Base-by-base conservation (phyloP, 371 early-diverging fungal species). In the Funneliformis caledonium region DNA sequence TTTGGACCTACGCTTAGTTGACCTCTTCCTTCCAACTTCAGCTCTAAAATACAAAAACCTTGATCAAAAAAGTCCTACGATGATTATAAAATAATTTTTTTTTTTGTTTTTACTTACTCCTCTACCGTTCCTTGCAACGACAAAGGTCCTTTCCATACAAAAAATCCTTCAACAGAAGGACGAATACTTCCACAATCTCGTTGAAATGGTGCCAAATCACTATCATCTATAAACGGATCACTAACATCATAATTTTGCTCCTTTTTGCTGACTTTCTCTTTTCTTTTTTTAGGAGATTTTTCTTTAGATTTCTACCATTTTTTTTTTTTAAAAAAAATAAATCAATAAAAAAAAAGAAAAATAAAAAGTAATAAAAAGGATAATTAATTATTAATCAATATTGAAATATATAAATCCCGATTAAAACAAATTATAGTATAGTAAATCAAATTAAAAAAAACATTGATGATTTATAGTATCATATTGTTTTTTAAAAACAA, bases 171-270 rank as follows among this genome's bases (percentile, higher is more conserved):
- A 14, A 76, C 26, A 31, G 59, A 31, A 19, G 81, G 81, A 3
- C 76, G 75, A 42, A 59, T 45, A 45, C 68, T 52, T 42, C 81
- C 76, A 52, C 22, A 56, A 43, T 68, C 47, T 1, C 50, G 80
- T 47, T 72, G 80, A 16, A 62, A 50, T 37, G 76, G 75, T 47
- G 52, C 75, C 61, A 88, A 81, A 59, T 89, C 89, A 72, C 88
- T 89, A 65, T 88, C 88, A 75, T 88, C 88, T 70, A 88, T 88
- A 83, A 88, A 88, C 47, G 88, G 88, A 70, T 88, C 88, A 37
- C 84, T 83, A 62, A 88, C 52, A 81, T 88, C 88, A 52, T 88
- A 88, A 37, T 82, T 42, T 47, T 70, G 70, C 47, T 70, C 70
- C 14, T 70, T 70, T 45, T 70, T 70, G 19, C 22, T 70, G 22